Conservation (phyloP, 139 green algal genomes). For the Chlamydomonas schloesseri region DNA sequence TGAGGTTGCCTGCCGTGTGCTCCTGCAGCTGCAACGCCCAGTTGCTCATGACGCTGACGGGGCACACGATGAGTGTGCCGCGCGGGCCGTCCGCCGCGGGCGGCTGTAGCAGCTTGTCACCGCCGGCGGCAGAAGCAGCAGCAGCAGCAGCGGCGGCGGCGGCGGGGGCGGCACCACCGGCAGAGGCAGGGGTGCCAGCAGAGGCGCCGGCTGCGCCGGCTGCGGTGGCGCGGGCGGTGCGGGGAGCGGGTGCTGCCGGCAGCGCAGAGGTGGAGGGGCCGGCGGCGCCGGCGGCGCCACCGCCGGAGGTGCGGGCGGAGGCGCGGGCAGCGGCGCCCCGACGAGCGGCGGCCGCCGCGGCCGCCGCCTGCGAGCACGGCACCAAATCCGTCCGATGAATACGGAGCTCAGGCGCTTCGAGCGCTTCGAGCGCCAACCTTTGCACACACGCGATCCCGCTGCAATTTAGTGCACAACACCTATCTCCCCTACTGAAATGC, state of each 20-base stretch:
- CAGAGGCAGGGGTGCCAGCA: too few species aligned
- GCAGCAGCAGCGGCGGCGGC: conserved; percentile 16
- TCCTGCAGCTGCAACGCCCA: conserved; percentile 78
- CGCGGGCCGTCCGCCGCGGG: conserved; percentile 56
- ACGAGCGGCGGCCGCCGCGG: too few species aligned
- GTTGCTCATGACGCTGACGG: conserved; percentile 73
- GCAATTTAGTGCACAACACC: too few species aligned
- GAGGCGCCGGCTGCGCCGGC: neutral
- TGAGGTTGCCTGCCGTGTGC: conserved; percentile 64
- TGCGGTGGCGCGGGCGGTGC: neutral
- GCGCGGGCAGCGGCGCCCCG: too few species aligned
- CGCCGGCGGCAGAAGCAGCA: too few species aligned
- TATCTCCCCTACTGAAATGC: too few species aligned
- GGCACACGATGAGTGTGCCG: conserved; percentile 78
- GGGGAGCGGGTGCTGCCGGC: neutral
- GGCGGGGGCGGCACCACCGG: neutral
- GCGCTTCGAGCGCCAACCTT: too few species aligned
- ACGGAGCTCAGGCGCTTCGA: too few species aligned
- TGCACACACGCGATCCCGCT: too few species aligned
- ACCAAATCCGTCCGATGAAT: too few species aligned
- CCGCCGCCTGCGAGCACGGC: too few species aligned
- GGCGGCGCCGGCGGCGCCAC: neutral
- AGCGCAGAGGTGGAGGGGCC: neutral
- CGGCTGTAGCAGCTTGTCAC: conserved; percentile 4
- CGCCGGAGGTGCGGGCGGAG: too few species aligned